Conservation (phyloP, 352 stramenopile genomes). For the Thalassiosira pacifica region DNA sequence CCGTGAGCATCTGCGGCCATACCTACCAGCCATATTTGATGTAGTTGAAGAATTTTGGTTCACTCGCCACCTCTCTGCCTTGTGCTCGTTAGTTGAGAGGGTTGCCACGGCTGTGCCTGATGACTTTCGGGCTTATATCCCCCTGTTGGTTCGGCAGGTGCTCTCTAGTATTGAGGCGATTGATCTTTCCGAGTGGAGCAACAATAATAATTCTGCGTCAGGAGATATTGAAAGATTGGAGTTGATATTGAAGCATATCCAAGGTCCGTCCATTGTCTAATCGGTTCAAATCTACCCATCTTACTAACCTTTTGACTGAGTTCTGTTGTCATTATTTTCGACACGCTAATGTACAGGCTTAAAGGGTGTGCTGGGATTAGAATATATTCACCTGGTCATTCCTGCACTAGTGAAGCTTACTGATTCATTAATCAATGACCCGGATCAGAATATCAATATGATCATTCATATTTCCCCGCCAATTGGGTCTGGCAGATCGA, state of each 20-base stretch:
- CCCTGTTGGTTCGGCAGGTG: conserved; percentile 84
- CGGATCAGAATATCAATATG: conserved; percentile 81
- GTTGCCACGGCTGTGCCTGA: conserved; percentile 84
- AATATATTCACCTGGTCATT: conserved; percentile 95
- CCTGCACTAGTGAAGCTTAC: conserved; percentile 93
- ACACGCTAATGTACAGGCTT: conserved; percentile 71
- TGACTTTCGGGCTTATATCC: conserved; percentile 88
- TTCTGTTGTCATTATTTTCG: too few relatives aligned
- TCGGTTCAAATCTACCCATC: too few relatives aligned
- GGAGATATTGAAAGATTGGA: conserved; percentile 72
- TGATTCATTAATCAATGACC: conserved; percentile 90
- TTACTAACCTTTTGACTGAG: too few relatives aligned
- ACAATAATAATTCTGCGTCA: conserved; percentile 54
- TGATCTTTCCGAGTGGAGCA: conserved; percentile 71
- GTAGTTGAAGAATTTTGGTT: conserved; percentile 96
- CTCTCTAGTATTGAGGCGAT: conserved; percentile 85
- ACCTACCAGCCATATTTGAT: conserved; percentile 96
- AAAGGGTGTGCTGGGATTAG: conserved; percentile 89
- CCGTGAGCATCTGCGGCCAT: conserved; percentile 94
- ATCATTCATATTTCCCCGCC: conserved; percentile 85
- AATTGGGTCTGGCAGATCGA: conserved; percentile 83
- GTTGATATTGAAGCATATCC: conserved; percentile 88
- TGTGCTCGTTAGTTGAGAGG: conserved; percentile 95
- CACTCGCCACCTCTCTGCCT: conserved; percentile 93
- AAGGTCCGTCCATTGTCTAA: conserved; percentile 69